Conservation (phyloP, 1,284 basidiomycete genomes). For the Fomitopsis betulina region DNA sequence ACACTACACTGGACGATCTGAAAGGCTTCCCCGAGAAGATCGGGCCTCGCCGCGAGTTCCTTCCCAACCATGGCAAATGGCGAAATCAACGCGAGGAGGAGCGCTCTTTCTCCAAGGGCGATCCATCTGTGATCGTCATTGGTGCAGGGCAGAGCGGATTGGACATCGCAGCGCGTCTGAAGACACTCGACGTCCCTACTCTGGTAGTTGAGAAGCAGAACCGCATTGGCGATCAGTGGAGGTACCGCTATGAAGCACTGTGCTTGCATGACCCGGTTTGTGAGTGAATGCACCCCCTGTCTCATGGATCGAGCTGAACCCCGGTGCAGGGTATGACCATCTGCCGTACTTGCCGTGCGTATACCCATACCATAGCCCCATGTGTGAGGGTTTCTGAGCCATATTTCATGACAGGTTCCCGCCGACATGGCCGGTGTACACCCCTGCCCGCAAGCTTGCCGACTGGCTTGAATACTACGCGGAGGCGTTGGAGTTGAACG, state of each 20-base stretch:
- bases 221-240: constrained; percentile 42
- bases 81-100: constrained; percentile 20
- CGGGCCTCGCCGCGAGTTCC: constrained; percentile 28
- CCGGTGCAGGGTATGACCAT: constrained; percentile 42
- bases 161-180: constrained; percentile 49
- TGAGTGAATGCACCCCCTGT: constrained; percentile 26
- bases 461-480: constrained; percentile 49
- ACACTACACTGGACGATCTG: constrained; percentile 52
- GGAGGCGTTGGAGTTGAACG: constrained; percentile 56
- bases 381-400: neutral
- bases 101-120: neutral
- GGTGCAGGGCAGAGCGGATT: constrained; percentile 62
- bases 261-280: constrained; percentile 58
- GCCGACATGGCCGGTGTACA: constrained; percentile 56
- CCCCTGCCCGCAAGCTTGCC: constrained; percentile 43
- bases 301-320: neutral
- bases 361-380: neutral
- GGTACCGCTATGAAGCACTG: constrained; percentile 35
- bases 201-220: constrained; percentile 47
- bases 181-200: constrained; percentile 42
- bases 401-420: constrained; percentile 41
- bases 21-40: constrained; percentile 39
- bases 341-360: constrained; percentile 42
- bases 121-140: constrained; percentile 20
- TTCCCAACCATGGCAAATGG: constrained; percentile 32